A percentile compares a stretch with the other conserved stretches of the same genome.
Evolutionary conservation across 345 rosid genomes (phyloP).

Genomic region (Lepidium africanum): DNA sequence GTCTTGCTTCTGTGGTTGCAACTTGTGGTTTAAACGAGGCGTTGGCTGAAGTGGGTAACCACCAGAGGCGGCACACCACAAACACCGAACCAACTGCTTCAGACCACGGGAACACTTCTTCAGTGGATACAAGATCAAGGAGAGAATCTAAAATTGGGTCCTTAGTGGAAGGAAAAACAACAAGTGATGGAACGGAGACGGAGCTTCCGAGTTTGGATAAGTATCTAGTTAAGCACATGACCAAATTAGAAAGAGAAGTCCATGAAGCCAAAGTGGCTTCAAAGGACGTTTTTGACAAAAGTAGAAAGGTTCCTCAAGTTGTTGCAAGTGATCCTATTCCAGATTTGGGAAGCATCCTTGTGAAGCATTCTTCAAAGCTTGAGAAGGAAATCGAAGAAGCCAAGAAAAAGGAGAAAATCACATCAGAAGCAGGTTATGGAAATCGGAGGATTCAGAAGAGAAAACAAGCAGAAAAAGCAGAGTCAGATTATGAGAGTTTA

Average conservation of each 20-base stretch:
- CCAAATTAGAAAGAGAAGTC: slow-evolving; percentile 78
- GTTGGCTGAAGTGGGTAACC: slow-evolving; percentile 57
- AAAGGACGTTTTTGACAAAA: slow-evolving; percentile 25
- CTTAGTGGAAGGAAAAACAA: slow-evolving; percentile 21
- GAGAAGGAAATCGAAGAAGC: slow-evolving; percentile 59
- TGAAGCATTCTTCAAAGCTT: slow-evolving; percentile 53
- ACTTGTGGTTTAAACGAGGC: slow-evolving; percentile 90
- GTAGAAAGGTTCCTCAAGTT: slow-evolving; percentile 3
- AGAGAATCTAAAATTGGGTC: slow-evolving; percentile 27
- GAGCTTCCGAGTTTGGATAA: slow-evolving; percentile 77
- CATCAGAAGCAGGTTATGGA: slow-evolving; percentile 28
- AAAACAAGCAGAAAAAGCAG: slow-evolving; percentile 29
- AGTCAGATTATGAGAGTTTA: slow-evolving; percentile 42
- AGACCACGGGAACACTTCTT: slow-evolving; percentile 32
- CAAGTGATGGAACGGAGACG: slow-evolving; percentile 27
- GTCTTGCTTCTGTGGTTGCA: slow-evolving; percentile 86
- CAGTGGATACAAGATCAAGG: slow-evolving; percentile 27
- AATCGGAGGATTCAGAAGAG: slow-evolving; percentile 25
- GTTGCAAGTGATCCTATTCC: slow-evolving; percentile 29
- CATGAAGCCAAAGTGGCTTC: slow-evolving; percentile 58
- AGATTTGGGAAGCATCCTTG: slow-evolving; percentile 51
- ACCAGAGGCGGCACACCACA: slow-evolving; percentile 27
- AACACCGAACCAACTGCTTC: slow-evolving; percentile 27
- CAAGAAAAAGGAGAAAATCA: slow-evolving; percentile 46
- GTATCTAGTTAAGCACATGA: slow-evolving; percentile 70